Base-by-base conservation (phyloP, 2,329 filamentous ascomycete genomes). In the Aspergillus thermomutatus region DNA sequence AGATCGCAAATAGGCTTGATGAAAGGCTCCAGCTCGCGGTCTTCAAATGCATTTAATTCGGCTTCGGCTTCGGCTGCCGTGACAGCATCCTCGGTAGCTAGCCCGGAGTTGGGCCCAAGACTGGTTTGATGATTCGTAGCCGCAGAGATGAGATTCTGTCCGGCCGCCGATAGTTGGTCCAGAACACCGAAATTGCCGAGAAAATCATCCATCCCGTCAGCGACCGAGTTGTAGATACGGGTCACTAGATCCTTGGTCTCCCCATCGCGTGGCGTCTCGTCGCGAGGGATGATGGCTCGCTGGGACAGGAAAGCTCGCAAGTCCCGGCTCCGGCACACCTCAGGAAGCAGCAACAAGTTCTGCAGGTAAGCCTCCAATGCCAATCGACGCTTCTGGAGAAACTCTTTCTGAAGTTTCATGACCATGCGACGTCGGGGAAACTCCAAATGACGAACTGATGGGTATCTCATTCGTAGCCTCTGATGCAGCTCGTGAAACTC, bases 1-100 rank as follows among this genome's bases (percentile, higher is more conserved):
- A 99, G 87, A 73, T 99, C 94, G 74, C 92, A 97, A 60, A 99
- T 97, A 3, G 94, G 95, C 72, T 97, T 99, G 67, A 99, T 94
- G 68, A 99, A 97, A 1, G 94, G 94, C 69, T 96, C 92, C 2
- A 92, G 81, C 66, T 96, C 91, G 67, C 87, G 88, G 69, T 90
- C 88, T 74, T 97, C 93, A 67, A 96, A 97, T 0, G 93, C 93
- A 56, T 92, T 90, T 50, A 99, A 80, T 74, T 97, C 94, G 0
- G 93, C 93, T 75, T 97, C 92, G 0, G 92, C 94, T 77, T 97
- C 94, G 2, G 82, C 83, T 19, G 83, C 78, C 3, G 81, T 80
- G 25, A 78, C 74, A 8, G 78, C 77, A 56, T 83, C 77, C 63
- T 79, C 74, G 14, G 73, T 76, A 7, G 81, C 67, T 8, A 76